Conservation (phyloP, 768 basidiomycete species). For the Lactifluus pinguis region DNA sequence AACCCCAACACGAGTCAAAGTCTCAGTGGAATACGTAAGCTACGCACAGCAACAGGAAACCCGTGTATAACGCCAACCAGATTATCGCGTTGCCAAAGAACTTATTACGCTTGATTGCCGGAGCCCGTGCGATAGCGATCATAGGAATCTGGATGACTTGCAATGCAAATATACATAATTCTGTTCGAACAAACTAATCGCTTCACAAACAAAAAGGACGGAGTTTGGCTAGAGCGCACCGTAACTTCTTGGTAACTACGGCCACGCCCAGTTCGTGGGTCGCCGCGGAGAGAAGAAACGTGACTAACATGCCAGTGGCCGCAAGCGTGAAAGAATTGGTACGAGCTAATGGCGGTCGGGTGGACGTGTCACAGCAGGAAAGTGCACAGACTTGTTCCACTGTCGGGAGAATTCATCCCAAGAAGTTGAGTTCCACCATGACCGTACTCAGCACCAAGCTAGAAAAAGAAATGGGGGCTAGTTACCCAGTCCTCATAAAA, state of each 20-base stretch:
- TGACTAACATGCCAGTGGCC: too few relatives aligned
- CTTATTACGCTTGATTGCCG: constrained; percentile 67
- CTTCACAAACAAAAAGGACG: neutral
- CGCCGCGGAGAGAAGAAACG: too few relatives aligned
- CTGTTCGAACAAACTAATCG: constrained; percentile 29
- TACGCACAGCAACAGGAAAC: constrained; percentile 89
- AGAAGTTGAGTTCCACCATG: constrained; percentile 92
- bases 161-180: constrained; percentile 67
- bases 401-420: constrained; percentile 97
- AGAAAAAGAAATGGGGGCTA: neutral
- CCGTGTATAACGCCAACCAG: constrained; percentile 83
- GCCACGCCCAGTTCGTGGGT: constrained; percentile 99
- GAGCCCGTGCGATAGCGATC: constrained; percentile 70
- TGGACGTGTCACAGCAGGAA: constrained; percentile 97
- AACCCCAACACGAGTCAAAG: too few relatives aligned
- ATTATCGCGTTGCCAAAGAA: constrained; percentile 80
- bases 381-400: too few relatives aligned
- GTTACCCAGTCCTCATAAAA: constrained; percentile 95
- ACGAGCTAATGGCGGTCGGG: constrained; percentile 72
- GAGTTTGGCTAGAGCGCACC: constrained; percentile 36
- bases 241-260: constrained; percentile 85
- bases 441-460: neutral
- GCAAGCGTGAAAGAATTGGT: too few relatives aligned
- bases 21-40: constrained; percentile 50
- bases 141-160: constrained; percentile 88